Percentiles rank a stretch among this genome's conserved stretches.
Conservation (phyloP, 805 yeast species). For the Lachancea quebecensis region DNA sequence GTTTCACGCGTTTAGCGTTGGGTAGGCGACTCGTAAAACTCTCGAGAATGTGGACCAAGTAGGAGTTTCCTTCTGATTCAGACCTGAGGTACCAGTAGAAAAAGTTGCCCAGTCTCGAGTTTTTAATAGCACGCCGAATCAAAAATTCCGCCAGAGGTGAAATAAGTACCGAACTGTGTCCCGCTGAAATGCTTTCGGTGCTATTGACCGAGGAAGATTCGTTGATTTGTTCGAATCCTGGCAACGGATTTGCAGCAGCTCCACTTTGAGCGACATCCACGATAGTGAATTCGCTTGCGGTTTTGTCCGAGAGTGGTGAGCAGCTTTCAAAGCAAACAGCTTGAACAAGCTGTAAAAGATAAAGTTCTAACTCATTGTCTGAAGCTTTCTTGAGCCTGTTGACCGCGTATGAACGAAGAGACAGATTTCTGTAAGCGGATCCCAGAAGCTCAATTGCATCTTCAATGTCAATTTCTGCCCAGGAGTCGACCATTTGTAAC, state of each 20-base stretch:
- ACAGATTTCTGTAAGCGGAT: slow-evolving; percentile 62
- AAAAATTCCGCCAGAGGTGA: slow-evolving; percentile 72
- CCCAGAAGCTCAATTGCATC: slow-evolving; percentile 84
- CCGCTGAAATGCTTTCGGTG: slow-evolving; percentile 9
- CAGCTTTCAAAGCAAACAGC: slow-evolving; percentile 72
- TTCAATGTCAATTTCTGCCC: slow-evolving; percentile 74
- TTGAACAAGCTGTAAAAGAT: slow-evolving; percentile 83
- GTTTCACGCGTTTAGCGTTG: slow-evolving; percentile 19
- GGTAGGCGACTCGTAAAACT: slow-evolving; percentile 37
- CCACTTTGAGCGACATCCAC: slow-evolving; percentile 29
- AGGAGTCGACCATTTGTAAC: slow-evolving; percentile 57
- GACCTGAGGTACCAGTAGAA: slow-evolving; percentile 91
- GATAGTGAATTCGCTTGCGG: slow-evolving; percentile 34
- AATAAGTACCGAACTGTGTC: slow-evolving; percentile 24
- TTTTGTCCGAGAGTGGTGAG: slow-evolving; percentile 24
- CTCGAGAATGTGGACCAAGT: slow-evolving; percentile 41
- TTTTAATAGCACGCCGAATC: slow-evolving; percentile 60
- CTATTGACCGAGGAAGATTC: slow-evolving; percentile 11
- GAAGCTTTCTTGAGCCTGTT: slow-evolving; percentile 70
- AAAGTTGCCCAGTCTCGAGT: slow-evolving; percentile 65
- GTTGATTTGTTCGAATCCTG: slow-evolving; percentile 4
- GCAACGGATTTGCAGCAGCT: slow-evolving; percentile 15
- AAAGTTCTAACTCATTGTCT: slow-evolving; percentile 73
- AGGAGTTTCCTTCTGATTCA: slow-evolving; percentile 65
- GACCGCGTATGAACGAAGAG: slow-evolving; percentile 82